A percentile compares a stretch with the other conserved stretches of the same genome.
phyloP scores from a whole-genome alignment of 164 flowering plant species.

The Liquidambar formosana region DNA sequence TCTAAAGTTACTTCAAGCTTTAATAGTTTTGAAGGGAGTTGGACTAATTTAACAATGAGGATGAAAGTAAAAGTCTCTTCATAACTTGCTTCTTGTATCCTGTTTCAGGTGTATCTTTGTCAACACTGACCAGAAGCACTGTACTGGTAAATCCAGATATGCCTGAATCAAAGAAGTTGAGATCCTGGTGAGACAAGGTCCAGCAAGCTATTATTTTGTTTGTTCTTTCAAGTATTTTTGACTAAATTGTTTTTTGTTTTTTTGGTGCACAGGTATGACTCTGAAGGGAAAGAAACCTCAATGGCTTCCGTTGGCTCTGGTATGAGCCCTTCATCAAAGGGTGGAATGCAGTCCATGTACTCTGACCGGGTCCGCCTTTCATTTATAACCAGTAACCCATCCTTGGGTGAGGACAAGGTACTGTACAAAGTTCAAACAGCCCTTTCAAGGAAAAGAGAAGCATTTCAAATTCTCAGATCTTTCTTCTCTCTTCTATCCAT shows the following conservation, averaged over 20 bases:
- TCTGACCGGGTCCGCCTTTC: slow-evolving; percentile 68
- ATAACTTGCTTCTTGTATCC: background rate
- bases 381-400: slow-evolving; percentile 61
- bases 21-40: background rate
- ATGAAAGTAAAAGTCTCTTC: background rate
- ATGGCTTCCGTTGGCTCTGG: slow-evolving; percentile 79
- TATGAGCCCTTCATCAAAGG: slow-evolving; percentile 41
- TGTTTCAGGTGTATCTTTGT: slow-evolving; percentile 76
- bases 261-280: slow-evolving; percentile 61
- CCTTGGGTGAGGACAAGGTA: slow-evolving; percentile 89
- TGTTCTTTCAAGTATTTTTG: background rate
- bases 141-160: slow-evolving; percentile 72
- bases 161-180: slow-evolving; percentile 79
- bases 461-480: no score
- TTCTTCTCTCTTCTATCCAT: background rate
- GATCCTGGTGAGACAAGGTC: slow-evolving; percentile 51
- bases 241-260: background rate
- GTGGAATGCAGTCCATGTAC: slow-evolving; percentile 67
- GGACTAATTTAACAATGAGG: background rate
- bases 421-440: no score
- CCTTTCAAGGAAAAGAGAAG: no score
- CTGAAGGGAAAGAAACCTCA: slow-evolving; percentile 80
- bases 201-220: background rate
- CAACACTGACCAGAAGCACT: slow-evolving; percentile 63
- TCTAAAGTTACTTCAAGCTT: background rate